Evolutionary conservation across 2,329 filamentous ascomycete species (phyloP), one percentile per base, ranked within the genome.

Genomic region (Diaporthe longicolla): DNA sequence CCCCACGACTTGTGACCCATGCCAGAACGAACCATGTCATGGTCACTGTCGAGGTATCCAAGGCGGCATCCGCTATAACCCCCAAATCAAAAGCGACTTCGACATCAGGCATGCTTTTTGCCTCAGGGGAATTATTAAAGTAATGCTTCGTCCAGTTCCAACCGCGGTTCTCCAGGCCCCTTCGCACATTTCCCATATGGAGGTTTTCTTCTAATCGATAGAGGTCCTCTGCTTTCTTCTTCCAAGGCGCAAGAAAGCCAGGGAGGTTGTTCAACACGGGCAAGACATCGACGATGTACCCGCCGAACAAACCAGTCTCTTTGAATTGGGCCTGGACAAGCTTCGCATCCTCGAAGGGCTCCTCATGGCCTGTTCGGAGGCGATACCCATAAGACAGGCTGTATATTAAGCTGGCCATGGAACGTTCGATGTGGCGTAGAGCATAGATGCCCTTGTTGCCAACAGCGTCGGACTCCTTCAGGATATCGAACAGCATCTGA

Each of bases 61-160:
- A 10, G n/a, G 58, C 58, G 15, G 58, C 58, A 61, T 61, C 58
- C 1, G 58, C 58, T 13, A 61, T 7, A 21, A 61, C 40, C 3
- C 58, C 58, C 15, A 45, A 19, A 5, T 61, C 58, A 43, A 45
- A 61, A 45, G 58, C 58, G 24, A 61, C n/a, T 7, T 61, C 58
- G 1, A 45, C 58, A 9, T 61, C 37, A 21, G 15, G n/a, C 58
- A 61, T 61, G 0, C 37, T 15, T 26, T 21, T 45, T 4, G 37
- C 58, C 29, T 61, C 58, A 4, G 58, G n/a, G 21, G 35, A 37
- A 40, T 40, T 13, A 7, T 59, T 59, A 21, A 40, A 59, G 35
- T 59, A 59, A 17, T 59, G 29, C 37, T 61, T 61, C 0, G 35
- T 26, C 8, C 43, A 61, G n/a, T 61, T 61, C 57, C 57, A 61